Percentiles rank a stretch among this genome's conserved stretches.
phyloP scores from a whole-genome alignment of 2,329 filamentous ascomycete species.

The Cercospora zeae-maydis region DNA sequence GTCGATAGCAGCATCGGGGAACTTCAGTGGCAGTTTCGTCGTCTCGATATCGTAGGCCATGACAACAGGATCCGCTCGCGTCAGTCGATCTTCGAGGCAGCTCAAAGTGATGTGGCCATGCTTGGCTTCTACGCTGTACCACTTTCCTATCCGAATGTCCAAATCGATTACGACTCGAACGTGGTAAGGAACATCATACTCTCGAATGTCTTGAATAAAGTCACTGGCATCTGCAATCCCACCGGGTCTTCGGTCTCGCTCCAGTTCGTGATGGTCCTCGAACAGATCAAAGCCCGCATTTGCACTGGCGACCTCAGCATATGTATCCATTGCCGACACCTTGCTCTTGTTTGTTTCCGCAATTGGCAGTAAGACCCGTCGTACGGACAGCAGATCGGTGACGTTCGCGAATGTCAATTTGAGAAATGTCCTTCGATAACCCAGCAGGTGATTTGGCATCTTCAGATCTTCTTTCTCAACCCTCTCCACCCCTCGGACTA shows the following conservation, averaged over 20 bases:
- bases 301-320: constrained; percentile 88
- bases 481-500: constrained; percentile 72
- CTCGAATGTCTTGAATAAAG: constrained; percentile 96
- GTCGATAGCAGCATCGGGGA: constrained; percentile 89
- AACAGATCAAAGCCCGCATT: constrained; percentile 90
- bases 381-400: constrained; percentile 75
- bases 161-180: constrained; percentile 93
- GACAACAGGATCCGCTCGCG: constrained; percentile 92
- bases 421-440: constrained; percentile 83
- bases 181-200: constrained; percentile 99
- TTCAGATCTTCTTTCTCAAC: constrained; percentile 86
- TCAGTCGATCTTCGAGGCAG: constrained; percentile 80
- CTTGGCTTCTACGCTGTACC: constrained; percentile 94
- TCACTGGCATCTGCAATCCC: constrained; percentile 82
- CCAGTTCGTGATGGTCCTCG: constrained; percentile 64
- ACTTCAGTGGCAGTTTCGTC: constrained; percentile 90
- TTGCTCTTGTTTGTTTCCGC: constrained; percentile 96
- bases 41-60: constrained; percentile 99
- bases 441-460: constrained; percentile 83
- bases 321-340: constrained; percentile 95
- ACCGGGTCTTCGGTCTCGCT: constrained; percentile 75
- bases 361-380: constrained; percentile 79
- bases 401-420: constrained; percentile 87
- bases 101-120: constrained; percentile 81
- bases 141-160: constrained; percentile 95